Evolutionary conservation across 768 basidiomycete genomes (phyloP).

Genomic region (Russula earlei): DNA sequence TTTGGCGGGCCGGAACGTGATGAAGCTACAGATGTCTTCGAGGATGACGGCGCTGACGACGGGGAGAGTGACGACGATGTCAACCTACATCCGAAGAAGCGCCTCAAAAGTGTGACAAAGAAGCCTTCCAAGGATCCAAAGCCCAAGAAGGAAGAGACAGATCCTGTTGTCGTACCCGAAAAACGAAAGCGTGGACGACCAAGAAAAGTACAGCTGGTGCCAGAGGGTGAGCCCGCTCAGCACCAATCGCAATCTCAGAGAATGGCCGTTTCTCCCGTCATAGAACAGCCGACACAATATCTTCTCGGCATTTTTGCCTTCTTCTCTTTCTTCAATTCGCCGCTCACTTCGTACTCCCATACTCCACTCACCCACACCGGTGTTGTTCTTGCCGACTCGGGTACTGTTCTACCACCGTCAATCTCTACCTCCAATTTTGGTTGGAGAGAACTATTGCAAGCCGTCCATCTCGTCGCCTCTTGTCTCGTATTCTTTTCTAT

Average conservation of each 20-base stretch:
- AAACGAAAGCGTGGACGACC: constrained; percentile 82
- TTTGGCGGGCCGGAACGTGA: constrained; percentile 74
- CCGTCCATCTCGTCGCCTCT: constrained; percentile 58
- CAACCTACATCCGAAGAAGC: constrained; percentile 53
- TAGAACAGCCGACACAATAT: constrained; percentile 39
- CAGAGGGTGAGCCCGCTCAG: constrained; percentile 22
- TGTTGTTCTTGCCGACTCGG: constrained; percentile 38
- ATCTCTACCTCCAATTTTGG: constrained; percentile 28
- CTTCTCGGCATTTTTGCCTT: constrained; percentile 76
- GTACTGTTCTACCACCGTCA: constrained; percentile 21
- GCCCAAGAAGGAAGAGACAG: constrained; percentile 25
- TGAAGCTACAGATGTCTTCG: constrained; percentile 37
- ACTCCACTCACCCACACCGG: constrained; percentile 47
- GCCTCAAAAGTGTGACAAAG: constrained; percentile 37
- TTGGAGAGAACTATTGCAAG: constrained; percentile 47
- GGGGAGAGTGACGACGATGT: constrained; percentile 35
- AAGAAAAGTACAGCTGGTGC: constrained; percentile 52
- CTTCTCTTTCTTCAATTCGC: constrained; percentile 80
- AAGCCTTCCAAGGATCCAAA: constrained; percentile 38
- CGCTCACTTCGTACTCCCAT: constrained; percentile 38
- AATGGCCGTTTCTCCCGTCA: constrained; percentile 16
- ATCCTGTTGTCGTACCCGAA: constrained; percentile 40
- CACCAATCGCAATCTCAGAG: constrained; percentile 19
- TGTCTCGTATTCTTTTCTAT: constrained; percentile 51
- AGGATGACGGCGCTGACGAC: constrained; percentile 41